Conservation (phyloP, 345 rosid species). For the Brassica rapa region DNA sequence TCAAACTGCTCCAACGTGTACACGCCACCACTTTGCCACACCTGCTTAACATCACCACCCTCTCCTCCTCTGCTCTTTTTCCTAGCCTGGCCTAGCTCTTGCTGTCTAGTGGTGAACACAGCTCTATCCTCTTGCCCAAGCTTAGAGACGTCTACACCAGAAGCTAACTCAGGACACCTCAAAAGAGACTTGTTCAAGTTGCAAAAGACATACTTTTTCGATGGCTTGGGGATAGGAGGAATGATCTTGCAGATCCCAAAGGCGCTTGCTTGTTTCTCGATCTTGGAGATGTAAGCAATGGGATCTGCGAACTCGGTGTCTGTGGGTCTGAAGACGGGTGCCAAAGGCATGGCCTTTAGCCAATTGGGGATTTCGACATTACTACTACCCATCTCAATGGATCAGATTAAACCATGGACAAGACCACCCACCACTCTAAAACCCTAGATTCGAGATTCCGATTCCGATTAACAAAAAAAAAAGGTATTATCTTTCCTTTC, state of each 20-base stretch:
- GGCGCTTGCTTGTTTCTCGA: constrained; percentile 90
- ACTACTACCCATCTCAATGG: constrained; percentile 52
- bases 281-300: constrained; percentile 92
- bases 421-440: constrained; percentile 25
- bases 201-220: constrained; percentile 71
- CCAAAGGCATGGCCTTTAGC: constrained; percentile 83
- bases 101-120: constrained; percentile 93
- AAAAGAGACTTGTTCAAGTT: constrained; percentile 83
- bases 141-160: constrained; percentile 45
- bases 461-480: background rate
- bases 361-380: constrained; percentile 87
- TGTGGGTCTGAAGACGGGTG: constrained; percentile 90
- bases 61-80: constrained; percentile 56
- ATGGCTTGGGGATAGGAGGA: constrained; percentile 94
- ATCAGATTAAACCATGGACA: background rate
- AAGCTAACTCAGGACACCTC: constrained; percentile 74
- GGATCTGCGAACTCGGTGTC: constrained; percentile 99
- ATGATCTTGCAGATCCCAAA: constrained; percentile 95
- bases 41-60: constrained; percentile 68
- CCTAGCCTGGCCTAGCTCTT: constrained; percentile 78
- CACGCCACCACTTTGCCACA: constrained; percentile 96
- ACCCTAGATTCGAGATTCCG: constrained; percentile 51
- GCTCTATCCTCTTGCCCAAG: constrained; percentile 59
- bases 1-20: constrained; percentile 97
- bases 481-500: background rate